Conservation (phyloP, 257 asterid species). For the Henckelia pumila region DNA sequence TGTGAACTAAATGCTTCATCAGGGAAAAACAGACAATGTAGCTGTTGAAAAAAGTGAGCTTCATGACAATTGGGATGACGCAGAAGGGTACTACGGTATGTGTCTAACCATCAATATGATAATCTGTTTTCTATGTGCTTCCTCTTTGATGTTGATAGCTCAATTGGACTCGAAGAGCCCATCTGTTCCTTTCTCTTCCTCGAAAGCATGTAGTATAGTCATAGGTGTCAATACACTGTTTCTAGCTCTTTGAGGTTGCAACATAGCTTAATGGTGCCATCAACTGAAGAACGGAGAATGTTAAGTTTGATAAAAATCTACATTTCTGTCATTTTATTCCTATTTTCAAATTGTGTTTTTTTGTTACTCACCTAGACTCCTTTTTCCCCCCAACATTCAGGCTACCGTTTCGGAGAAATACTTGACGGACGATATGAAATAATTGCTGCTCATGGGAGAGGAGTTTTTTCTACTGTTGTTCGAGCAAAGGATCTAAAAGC, state of each 20-base stretch:
- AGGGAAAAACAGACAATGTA: constrained; percentile 77
- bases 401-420: constrained; percentile 90
- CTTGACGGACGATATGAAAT: constrained; percentile 92
- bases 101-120: constrained; percentile 16
- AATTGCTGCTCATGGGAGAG: constrained; percentile 97
- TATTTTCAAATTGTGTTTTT: neutral
- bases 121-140: constrained; percentile 1
- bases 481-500: constrained; percentile 98
- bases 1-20: constrained; percentile 23
- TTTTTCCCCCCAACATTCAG: constrained; percentile 36
- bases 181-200: neutral
- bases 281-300: constrained; percentile 4
- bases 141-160: constrained; percentile 3
- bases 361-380: neutral
- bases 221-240: neutral
- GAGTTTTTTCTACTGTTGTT: constrained; percentile 93
- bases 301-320: neutral
- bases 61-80: constrained; percentile 95
- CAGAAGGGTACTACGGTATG: constrained; percentile 94
- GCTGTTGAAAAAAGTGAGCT: constrained; percentile 77
- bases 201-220: constrained; percentile 6
- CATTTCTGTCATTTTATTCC: neutral
- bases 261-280: constrained; percentile 1
- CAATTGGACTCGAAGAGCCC: constrained; percentile 6
- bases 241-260: neutral